Evolutionary conservation across 768 basidiomycete genomes (phyloP).

Genomic region (Cystofilobasidium ferigula): DNA sequence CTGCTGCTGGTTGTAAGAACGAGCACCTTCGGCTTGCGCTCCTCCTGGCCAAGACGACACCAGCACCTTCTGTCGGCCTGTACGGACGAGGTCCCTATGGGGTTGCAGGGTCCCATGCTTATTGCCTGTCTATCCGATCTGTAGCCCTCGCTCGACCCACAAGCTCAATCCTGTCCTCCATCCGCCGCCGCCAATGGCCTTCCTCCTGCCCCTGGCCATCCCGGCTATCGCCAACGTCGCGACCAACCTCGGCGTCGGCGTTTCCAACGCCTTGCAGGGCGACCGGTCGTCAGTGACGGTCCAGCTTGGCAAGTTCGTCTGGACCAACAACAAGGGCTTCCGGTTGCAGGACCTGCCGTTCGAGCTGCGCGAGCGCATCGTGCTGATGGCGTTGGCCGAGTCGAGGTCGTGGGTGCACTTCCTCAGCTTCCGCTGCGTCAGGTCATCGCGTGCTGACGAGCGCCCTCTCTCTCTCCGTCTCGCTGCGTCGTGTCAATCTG

Average conservation of each 20-base stretch:
- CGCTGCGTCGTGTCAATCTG: too few relatives aligned
- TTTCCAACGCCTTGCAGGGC: slow-evolving; percentile 32
- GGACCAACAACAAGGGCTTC: slow-evolving; percentile 29
- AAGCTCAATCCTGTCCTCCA: too few relatives aligned
- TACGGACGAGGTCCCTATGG: too few relatives aligned
- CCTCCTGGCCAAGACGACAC: too few relatives aligned
- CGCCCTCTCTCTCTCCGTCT: too few relatives aligned
- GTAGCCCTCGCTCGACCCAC: too few relatives aligned
- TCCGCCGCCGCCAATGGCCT: not conserved
- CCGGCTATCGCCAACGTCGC: slow-evolving; percentile 12
- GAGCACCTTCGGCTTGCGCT: too few relatives aligned
- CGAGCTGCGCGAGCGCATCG: slow-evolving; percentile 31
- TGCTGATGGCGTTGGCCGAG: slow-evolving; percentile 30
- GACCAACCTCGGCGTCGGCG: slow-evolving; percentile 28
- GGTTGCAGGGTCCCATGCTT: too few relatives aligned
- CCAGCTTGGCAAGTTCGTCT: slow-evolving; percentile 32
- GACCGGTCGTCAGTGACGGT: slow-evolving; percentile 30
- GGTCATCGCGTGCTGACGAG: not conserved
- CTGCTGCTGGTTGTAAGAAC: too few relatives aligned
- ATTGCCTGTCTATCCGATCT: too few relatives aligned
- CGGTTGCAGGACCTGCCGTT: slow-evolving; percentile 29
- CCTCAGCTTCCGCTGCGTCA: not conserved
- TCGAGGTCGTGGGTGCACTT: not conserved
- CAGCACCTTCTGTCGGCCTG: too few relatives aligned
- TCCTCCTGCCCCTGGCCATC: slow-evolving; percentile 9